Percentiles rank a stretch among this genome's conserved stretches.
These are phyloP conservation scores for Jatropha podagrica DNA, from an alignment of 441 rosid genomes.

Conservation along the genomic window DNA sequence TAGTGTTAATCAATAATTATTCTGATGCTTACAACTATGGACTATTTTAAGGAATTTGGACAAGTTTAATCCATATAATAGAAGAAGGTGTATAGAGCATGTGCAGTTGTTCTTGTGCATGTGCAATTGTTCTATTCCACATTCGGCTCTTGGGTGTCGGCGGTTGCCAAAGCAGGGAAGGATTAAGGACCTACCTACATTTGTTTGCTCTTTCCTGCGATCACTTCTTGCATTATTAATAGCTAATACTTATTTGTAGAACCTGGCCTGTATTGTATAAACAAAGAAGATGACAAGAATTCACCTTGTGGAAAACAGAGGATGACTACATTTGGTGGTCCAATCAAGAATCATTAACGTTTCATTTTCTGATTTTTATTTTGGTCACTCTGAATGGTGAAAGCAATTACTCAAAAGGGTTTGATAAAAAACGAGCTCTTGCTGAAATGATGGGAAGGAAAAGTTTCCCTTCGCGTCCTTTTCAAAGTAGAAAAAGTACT, in stretches of 20 bases:
- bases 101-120: conserved; percentile 12
- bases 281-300: neutral
- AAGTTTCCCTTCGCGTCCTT: too few species aligned
- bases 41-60: neutral
- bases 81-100: conserved; percentile 26
- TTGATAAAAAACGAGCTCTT: neutral
- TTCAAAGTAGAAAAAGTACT: too few species aligned
- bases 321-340: neutral
- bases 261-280: neutral
- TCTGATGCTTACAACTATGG: conserved; percentile 4
- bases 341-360: neutral
- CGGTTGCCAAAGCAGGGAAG: conserved; percentile 25
- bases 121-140: conserved; percentile 13
- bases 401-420: neutral
- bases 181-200: conserved; percentile 23
- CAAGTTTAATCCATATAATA: conserved; percentile 1
- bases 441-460: too few species aligned
- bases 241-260: neutral
- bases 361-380: neutral
- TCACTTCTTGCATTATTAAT: neutral
- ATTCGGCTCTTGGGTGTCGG: conserved; percentile 28
- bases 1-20: neutral
- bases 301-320: neutral
- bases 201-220: conserved; percentile 13
- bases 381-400: neutral